phyloP scores from a whole-genome alignment of 371 early-diverging fungal genomes.

The Funneliformis caledonium region DNA sequence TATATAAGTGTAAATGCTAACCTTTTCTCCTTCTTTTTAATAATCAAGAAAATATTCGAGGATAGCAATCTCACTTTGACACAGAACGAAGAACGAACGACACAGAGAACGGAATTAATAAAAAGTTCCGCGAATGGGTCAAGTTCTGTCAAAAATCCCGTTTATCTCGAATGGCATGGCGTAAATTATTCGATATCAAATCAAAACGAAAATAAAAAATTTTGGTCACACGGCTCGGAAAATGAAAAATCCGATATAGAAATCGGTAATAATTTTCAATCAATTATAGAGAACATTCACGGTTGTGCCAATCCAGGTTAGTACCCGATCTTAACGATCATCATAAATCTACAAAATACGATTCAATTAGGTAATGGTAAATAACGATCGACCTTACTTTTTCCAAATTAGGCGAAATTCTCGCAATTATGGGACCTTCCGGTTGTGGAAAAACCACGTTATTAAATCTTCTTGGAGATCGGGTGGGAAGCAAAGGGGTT shows the following conservation, averaged over 20 bases:
- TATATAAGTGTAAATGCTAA: too few species aligned
- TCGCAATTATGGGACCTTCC: constrained; percentile 84
- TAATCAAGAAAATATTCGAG: not conserved
- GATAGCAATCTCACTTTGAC: not conserved
- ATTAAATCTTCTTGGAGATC: constrained; percentile 45
- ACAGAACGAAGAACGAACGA: not conserved
- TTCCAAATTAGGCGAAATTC: constrained; percentile 2
- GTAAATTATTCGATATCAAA: constrained; percentile 5
- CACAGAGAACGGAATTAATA: not conserved
- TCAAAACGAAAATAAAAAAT: not conserved
- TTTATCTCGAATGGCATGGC: constrained; percentile 23
- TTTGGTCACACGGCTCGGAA: not conserved
- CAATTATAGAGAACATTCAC: constrained; percentile 34
- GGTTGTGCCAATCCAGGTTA: constrained; percentile 31
- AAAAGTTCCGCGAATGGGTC: not conserved
- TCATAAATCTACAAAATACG: not conserved
- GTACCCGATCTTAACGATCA: not conserved
- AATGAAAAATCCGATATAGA: not conserved
- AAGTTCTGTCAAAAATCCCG: constrained; percentile 5
- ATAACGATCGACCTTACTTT: not conserved
- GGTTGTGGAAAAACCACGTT: constrained; percentile 73
- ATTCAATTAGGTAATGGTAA: not conserved
- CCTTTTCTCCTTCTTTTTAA: too few species aligned
- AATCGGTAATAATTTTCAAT: not conserved
- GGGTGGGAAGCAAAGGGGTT: constrained; percentile 63